These are phyloP conservation scores for Xylaria sp. DNA, from an alignment of 2,329 filamentous ascomycete species.

Conservation along the genomic window DNA sequence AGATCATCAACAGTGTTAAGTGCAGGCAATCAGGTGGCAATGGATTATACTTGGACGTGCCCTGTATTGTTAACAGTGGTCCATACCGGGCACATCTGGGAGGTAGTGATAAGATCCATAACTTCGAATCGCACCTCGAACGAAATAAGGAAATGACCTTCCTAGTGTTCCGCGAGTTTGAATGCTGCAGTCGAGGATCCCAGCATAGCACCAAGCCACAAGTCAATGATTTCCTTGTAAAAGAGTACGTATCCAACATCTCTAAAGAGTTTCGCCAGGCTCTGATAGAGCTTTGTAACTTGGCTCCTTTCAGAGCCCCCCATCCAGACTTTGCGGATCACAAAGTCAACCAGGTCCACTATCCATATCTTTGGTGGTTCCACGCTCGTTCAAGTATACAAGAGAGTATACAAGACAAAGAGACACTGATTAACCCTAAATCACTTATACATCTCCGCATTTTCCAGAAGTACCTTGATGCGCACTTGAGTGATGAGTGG, in stretches of 20 bases:
- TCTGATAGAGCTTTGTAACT: slow-evolving; percentile 1
- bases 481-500: slow-evolving; percentile 4
- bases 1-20: slow-evolving; percentile 1
- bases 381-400: slow-evolving; percentile 5
- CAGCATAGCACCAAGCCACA: not conserved
- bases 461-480: slow-evolving; percentile 1
- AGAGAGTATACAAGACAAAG: not conserved
- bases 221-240: slow-evolving; percentile 4
- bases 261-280: slow-evolving; percentile 4
- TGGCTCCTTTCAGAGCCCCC: not conserved
- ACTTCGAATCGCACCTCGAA: slow-evolving; percentile 12
- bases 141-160: slow-evolving; percentile 16
- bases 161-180: slow-evolving; percentile 8
- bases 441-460: not conserved
- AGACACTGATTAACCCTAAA: slow-evolving; percentile 1
- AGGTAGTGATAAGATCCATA: slow-evolving; percentile 17
- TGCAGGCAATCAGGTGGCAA: slow-evolving; percentile 1
- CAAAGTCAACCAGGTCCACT: not conserved
- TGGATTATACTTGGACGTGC: slow-evolving; percentile 5
- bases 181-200: not conserved
- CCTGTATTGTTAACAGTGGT: slow-evolving; percentile 10
- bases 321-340: slow-evolving; percentile 2
- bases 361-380: slow-evolving; percentile 17
- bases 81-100: slow-evolving; percentile 10
- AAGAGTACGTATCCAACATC: slow-evolving; percentile 11